A percentile compares a stretch with the other conserved stretches of the same genome.
Evolutionary conservation across 768 basidiomycete genomes (phyloP).

Genomic region (Pleurotus djamor): DNA sequence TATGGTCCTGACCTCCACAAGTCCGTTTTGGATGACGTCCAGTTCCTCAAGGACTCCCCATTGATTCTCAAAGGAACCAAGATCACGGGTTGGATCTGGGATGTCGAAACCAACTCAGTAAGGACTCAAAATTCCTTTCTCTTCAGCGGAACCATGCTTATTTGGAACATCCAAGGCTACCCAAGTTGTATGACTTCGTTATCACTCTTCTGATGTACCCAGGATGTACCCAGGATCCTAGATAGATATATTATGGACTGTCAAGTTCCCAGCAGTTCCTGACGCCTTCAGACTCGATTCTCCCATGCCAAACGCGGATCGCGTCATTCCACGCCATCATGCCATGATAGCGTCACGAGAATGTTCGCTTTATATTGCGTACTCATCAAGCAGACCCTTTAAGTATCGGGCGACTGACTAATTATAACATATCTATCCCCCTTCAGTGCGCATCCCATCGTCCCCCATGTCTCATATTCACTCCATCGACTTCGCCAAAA

Average conservation of each 20-base stretch:
- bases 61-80: conserved; percentile 51
- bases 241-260: neutral
- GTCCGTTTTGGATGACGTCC: conserved; percentile 53
- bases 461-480: neutral
- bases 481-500: conserved; percentile 23
- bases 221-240: neutral
- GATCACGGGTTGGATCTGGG: conserved; percentile 68
- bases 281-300: neutral
- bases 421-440: neutral
- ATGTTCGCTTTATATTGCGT: neutral
- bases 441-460: neutral
- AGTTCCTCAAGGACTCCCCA: conserved; percentile 52
- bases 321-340: neutral
- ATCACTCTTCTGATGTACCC: neutral
- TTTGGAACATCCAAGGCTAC: neutral
- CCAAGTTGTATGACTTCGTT: conserved; percentile 1
- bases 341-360: neutral
- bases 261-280: neutral
- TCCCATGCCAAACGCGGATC: neutral
- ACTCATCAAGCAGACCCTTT: neutral
- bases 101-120: conserved; percentile 30
- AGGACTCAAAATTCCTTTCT: neutral
- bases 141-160: too few species aligned
- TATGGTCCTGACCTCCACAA: conserved; percentile 4
- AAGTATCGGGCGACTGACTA: neutral